These are phyloP conservation scores for Avena sativa DNA, from an alignment of 176 grass and related monocot genomes.

Conservation along the genomic window DNA sequence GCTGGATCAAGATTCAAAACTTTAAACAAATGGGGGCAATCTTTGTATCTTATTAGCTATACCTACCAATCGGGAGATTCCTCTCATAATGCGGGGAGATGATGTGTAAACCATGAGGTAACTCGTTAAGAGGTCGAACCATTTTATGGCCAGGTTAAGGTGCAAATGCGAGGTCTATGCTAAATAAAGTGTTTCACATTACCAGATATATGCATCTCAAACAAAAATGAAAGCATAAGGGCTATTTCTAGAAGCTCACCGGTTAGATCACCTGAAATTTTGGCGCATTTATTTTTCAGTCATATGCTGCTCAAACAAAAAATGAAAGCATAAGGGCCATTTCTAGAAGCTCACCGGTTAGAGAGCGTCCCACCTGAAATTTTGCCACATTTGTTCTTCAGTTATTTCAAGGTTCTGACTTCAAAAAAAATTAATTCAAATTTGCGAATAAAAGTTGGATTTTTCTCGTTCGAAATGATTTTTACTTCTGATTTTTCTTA, in stretches of 20 bases:
- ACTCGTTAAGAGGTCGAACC: not conserved
- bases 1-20: slow-evolving; percentile 14
- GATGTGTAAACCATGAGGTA: too few relatives aligned
- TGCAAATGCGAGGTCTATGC: too few relatives aligned
- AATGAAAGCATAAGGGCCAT: not conserved
- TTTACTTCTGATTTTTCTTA: not conserved
- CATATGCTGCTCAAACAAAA: too few relatives aligned
- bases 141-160: not conserved
- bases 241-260: too few relatives aligned
- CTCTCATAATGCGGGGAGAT: not conserved
- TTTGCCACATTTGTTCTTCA: not conserved
- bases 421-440: too few relatives aligned
- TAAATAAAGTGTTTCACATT: too few relatives aligned
- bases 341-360: not conserved
- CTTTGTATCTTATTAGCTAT: not conserved
- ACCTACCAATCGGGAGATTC: not conserved
- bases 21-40: not conserved
- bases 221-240: too few relatives aligned
- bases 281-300: too few relatives aligned
- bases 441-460: too few relatives aligned
- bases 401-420: too few relatives aligned
- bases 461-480: not conserved
- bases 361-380: not conserved
- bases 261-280: too few relatives aligned
- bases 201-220: too few relatives aligned